A percentile compares a stretch with the other conserved stretches of the same genome.
Conservation (phyloP, 129 eudicot species). For the Tagetes patula region DNA sequence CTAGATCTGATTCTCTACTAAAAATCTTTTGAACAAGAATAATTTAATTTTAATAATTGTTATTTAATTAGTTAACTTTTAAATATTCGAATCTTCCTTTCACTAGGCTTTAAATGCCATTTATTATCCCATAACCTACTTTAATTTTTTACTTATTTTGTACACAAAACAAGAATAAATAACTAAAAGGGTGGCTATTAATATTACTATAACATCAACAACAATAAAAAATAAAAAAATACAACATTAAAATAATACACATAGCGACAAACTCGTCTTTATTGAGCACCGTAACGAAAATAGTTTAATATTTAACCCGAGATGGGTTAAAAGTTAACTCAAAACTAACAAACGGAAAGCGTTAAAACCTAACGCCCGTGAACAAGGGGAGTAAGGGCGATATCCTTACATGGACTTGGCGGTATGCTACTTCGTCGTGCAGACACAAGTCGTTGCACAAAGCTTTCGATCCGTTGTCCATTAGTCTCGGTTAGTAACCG, state of each 20-base stretch:
- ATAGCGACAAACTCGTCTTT: slow-evolving; percentile 30
- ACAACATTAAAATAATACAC: slow-evolving; percentile 20
- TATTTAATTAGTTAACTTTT: slow-evolving; percentile 12
- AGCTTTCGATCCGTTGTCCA: slow-evolving; percentile 71
- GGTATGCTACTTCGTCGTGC: slow-evolving; percentile 73
- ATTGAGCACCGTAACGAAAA: slow-evolving; percentile 43
- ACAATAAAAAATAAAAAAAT: slow-evolving; percentile 20
- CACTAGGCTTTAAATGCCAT: slow-evolving; percentile 38
- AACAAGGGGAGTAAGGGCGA: slow-evolving; percentile 69
- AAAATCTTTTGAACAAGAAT: slow-evolving; percentile 9
- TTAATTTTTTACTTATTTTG: slow-evolving; percentile 30
- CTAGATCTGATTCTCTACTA: slow-evolving; percentile 33
- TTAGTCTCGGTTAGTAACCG: slow-evolving; percentile 80
- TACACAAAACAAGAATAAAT: slow-evolving; percentile 22
- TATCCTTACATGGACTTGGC: slow-evolving; percentile 92
- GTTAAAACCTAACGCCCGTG: slow-evolving; percentile 67
- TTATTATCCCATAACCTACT: slow-evolving; percentile 36
- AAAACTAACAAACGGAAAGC: slow-evolving; percentile 3
- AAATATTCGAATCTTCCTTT: slow-evolving; percentile 37
- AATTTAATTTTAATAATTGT: neutral
- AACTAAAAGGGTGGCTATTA: slow-evolving; percentile 6
- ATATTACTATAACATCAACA: slow-evolving; percentile 16
- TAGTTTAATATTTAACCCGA: slow-evolving; percentile 32
- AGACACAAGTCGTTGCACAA: slow-evolving; percentile 83
- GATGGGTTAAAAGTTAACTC: neutral